Evolutionary conservation across 2,329 filamentous ascomycete genomes (phyloP).

Genomic region (Penicillium sp.): DNA sequence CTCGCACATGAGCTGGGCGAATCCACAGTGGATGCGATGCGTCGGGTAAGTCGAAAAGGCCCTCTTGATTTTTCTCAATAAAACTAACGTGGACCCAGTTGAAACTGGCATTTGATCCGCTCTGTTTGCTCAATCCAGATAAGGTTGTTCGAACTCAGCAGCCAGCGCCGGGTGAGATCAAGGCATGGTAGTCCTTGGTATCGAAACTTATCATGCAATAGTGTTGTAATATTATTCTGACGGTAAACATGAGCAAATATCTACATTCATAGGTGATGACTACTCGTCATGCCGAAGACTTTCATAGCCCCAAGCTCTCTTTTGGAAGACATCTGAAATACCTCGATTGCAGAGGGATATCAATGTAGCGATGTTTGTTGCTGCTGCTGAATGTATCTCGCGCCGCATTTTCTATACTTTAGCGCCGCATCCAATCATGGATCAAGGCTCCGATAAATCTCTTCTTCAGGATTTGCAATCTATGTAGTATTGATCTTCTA

Average conservation of each 20-base stretch:
- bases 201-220: background rate
- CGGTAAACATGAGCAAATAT: background rate
- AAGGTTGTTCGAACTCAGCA: slow-evolving; percentile 60
- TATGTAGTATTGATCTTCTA: background rate
- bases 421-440: no score
- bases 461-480: background rate
- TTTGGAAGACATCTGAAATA: background rate
- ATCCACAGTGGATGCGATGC: slow-evolving; percentile 63
- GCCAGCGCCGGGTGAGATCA: slow-evolving; percentile 50
- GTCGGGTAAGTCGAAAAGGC: slow-evolving; percentile 49
- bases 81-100: slow-evolving; percentile 43
- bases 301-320: background rate
- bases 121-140: slow-evolving; percentile 64
- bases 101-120: slow-evolving; percentile 64
- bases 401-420: no score
- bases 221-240: background rate
- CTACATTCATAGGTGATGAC: background rate
- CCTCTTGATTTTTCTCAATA: background rate
- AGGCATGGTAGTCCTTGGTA: slow-evolving; percentile 40
- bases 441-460: background rate
- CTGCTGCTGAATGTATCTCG: no score
- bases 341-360: no score
- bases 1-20: slow-evolving; percentile 61
- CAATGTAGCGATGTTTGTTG: no score
- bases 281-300: background rate